These are phyloP conservation scores for Protoeuglena noctilucae DNA, from an alignment of 139 green algal genomes.

Conservation along the genomic window DNA sequence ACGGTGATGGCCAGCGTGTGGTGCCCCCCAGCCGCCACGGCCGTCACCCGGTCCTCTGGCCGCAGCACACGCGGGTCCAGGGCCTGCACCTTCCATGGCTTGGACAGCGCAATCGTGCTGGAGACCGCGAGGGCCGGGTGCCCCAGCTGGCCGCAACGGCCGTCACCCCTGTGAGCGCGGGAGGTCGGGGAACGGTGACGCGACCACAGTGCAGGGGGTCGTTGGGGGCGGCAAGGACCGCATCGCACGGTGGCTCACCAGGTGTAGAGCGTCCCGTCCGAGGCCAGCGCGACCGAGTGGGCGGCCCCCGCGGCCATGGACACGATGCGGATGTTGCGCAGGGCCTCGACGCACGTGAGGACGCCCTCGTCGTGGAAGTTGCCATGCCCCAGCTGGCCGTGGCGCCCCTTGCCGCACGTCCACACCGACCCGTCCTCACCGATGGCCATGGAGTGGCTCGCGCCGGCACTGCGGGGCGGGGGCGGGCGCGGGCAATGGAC, in stretches of 20 bases:
- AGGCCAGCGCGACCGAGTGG: slow-evolving; percentile 54
- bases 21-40: slow-evolving; percentile 45
- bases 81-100: slow-evolving; percentile 33
- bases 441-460: slow-evolving; percentile 66
- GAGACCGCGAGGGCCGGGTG: slow-evolving; percentile 26
- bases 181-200: too few species aligned
- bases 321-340: slow-evolving; percentile 33
- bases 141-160: slow-evolving; percentile 43
- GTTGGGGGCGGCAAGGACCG: too few species aligned
- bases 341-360: slow-evolving; percentile 13
- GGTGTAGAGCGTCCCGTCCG: slow-evolving; percentile 56
- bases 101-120: slow-evolving; percentile 13
- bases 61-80: slow-evolving; percentile 34
- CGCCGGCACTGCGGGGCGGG: slow-evolving; percentile 23
- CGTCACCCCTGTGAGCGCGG: slow-evolving; percentile 31
- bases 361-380: slow-evolving; percentile 31
- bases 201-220: too few species aligned
- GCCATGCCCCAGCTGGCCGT: slow-evolving; percentile 47
- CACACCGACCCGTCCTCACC: slow-evolving; percentile 43
- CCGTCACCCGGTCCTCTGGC: slow-evolving; percentile 39
- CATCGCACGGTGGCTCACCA: too few species aligned
- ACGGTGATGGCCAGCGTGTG: slow-evolving; percentile 60
- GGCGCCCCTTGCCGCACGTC: slow-evolving; percentile 44
- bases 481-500: too few species aligned
- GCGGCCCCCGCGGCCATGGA: slow-evolving; percentile 35